Percentiles rank a stretch among this genome's conserved stretches.
Evolutionary conservation across 2,329 filamentous ascomycete genomes (phyloP).

Genomic region (Phoma sp.): DNA sequence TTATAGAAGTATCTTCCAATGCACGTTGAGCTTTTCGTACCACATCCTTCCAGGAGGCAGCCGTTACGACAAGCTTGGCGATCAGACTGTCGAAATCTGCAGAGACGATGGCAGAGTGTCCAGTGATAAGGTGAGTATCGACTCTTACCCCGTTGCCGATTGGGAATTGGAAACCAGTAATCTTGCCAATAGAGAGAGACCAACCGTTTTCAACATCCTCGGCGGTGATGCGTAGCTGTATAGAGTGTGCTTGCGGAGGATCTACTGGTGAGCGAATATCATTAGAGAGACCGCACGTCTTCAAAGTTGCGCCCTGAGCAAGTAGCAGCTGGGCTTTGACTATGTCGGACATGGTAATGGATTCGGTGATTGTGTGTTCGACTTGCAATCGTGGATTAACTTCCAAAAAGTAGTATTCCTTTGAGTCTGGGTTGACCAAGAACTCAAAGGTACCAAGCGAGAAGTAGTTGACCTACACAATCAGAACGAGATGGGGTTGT

Average conservation of each 20-base stretch:
- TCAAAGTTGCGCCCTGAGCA: conserved; percentile 56
- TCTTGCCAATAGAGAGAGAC: conserved; percentile 65
- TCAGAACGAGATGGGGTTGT: background rate
- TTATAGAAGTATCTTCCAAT: conserved; percentile 61
- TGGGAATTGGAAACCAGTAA: conserved; percentile 61
- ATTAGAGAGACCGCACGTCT: conserved; percentile 43
- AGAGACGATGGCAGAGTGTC: conserved; percentile 54
- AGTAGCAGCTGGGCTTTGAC: conserved; percentile 62
- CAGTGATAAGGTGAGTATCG: conserved; percentile 60
- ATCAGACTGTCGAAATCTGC: conserved; percentile 65
- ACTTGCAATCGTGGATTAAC: conserved; percentile 67
- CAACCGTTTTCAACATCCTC: conserved; percentile 61
- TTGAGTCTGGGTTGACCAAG: conserved; percentile 57
- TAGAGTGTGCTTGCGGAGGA: conserved; percentile 53
- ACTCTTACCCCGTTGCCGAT: conserved; percentile 63
- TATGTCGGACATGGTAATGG: conserved; percentile 60
- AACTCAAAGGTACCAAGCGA: conserved; percentile 71
- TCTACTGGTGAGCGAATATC: conserved; percentile 33
- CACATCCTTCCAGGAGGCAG: conserved; percentile 57
- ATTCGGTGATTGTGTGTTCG: conserved; percentile 67
- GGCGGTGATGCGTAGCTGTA: conserved; percentile 64
- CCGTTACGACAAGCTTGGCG: conserved; percentile 65
- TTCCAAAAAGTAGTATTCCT: conserved; percentile 65
- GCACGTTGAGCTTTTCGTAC: conserved; percentile 62
- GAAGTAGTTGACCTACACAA: conserved; percentile 56